Base-by-base conservation (phyloP, 305 asterid genomes). In the Rubia peregrina region DNA sequence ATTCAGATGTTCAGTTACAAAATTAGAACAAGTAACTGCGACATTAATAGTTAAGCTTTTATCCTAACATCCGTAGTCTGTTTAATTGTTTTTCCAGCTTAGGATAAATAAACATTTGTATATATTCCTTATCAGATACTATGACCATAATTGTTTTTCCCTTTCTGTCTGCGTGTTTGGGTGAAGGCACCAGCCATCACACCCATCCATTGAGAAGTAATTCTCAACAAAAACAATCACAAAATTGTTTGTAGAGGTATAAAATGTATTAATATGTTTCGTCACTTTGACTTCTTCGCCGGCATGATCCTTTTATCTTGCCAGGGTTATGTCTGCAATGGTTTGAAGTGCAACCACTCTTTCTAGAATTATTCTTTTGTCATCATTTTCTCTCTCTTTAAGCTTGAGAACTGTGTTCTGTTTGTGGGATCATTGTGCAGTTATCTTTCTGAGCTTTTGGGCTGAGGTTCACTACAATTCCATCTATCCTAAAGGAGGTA, bases 381-480 rank as follows among this genome's bases (percentile, higher is more conserved):
- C 36, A 6, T 55, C 1, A 17, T 46, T 44, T 55, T 46, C 26
- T 22, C 33, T 55, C 44, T 21, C 44, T 71, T 41, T 51, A 8
- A 42, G 17, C 43, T n/a, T 67, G 26, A 49, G 14, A 48, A 67
- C 19, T 48, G 59, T 48, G 13, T 67, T 33, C 26, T 69, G 12
- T 41, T 59, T 26, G 26, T 46, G 59, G 59, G 22, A 55, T 69
- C 67, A 14, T 66, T 65, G 36, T 80, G 84, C 92, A 93, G 98
- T 85, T 60, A 83, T 90, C 57, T 83, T 80, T 75, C 78, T 93
- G 84, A 93, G 98, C 76, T 93, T 93, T 76, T 93, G 98, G 98
- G 97, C 98, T 5, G 98, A 93, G 85, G 98, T 93, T 44, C 98
- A 93, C 80, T 93, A 93, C 86, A 90, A 93, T 89, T 90, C 98